Percentiles rank a stretch among this genome's conserved stretches.
Evolutionary conservation across 2,329 filamentous ascomycete species (phyloP).

Genomic region (Graphiopsis chlorocephala): DNA sequence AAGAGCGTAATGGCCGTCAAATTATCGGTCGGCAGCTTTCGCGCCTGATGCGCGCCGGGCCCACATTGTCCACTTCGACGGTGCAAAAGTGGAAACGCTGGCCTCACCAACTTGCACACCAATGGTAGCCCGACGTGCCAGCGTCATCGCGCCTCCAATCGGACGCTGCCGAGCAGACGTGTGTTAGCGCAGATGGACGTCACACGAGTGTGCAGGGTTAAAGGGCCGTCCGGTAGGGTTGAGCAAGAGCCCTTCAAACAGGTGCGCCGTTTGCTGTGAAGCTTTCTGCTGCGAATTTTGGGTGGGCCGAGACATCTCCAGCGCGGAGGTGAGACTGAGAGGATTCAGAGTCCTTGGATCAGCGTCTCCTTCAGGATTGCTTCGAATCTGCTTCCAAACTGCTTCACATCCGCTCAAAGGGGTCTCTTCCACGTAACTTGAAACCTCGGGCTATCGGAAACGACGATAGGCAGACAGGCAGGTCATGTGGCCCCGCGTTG

Average conservation of each 20-base stretch:
- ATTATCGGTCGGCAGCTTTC: constrained; percentile 14
- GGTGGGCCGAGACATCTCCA: not conserved
- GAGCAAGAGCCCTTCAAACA: not conserved
- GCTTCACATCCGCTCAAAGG: not conserved
- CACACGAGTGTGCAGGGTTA: not conserved
- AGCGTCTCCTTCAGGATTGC: constrained; percentile 3
- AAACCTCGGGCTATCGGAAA: constrained; percentile 1
- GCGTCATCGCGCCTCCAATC: constrained; percentile 3
- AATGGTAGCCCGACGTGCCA: not conserved
- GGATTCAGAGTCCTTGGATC: not conserved
- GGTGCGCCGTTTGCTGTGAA: not conserved
- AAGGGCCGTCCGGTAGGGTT: constrained; percentile 7
- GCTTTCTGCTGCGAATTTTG: constrained; percentile 1
- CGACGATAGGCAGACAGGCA: not conserved
- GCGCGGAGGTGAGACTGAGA: not conserved
- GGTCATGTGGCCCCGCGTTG: constrained; percentile 12
- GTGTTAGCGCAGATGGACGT: constrained; percentile 12
- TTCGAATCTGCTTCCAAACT: not conserved
- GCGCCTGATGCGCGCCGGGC: constrained; percentile 12
- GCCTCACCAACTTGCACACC: not conserved
- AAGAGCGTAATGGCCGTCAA: constrained; percentile 6
- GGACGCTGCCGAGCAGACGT: constrained; percentile 8
- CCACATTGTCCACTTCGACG: constrained; percentile 12
- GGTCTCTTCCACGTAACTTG: not conserved
- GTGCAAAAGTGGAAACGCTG: constrained; percentile 15